Evolutionary conservation across 192 early-diverging fungal species (phyloP).

Genomic region (Coemansia sp.): DNA sequence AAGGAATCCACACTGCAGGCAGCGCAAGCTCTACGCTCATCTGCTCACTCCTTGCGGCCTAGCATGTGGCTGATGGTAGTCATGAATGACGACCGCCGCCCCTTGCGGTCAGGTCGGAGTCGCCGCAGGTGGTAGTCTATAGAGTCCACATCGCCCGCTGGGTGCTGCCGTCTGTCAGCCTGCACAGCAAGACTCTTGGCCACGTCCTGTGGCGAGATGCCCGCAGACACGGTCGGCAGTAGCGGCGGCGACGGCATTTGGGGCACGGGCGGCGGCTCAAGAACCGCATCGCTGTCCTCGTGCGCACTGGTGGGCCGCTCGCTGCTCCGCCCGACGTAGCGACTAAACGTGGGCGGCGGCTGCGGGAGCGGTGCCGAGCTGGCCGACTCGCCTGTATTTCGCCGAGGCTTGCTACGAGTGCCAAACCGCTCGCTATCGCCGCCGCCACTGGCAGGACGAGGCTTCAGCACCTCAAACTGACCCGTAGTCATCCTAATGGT

Average conservation of each 20-base stretch:
- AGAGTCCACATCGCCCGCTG: constrained; percentile 25
- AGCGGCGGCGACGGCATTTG: constrained; percentile 31
- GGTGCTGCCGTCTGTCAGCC: background rate
- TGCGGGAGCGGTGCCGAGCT: constrained; percentile 6
- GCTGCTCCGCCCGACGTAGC: constrained; percentile 1
- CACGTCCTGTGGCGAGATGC: background rate
- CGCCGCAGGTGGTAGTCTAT: constrained; percentile 40
- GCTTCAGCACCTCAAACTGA: constrained; percentile 20
- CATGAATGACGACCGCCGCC: constrained; percentile 47
- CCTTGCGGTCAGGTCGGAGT: constrained; percentile 20
- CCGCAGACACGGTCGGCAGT: constrained; percentile 1
- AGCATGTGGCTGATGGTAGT: constrained; percentile 46
- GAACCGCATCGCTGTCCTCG: background rate
- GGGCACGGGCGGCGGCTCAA: constrained; percentile 27
- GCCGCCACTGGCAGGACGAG: constrained; percentile 4
- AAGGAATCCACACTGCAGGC: background rate
- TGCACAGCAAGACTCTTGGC: background rate
- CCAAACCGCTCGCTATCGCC: background rate
- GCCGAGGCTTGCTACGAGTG: constrained; percentile 11
- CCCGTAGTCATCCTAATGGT: constrained; percentile 15
- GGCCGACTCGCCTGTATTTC: constrained; percentile 9
- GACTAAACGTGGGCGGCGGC: constrained; percentile 8
- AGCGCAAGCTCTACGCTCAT: background rate
- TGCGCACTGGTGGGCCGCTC: constrained; percentile 2
- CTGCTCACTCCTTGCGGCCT: constrained; percentile 30